A percentile compares a stretch with the other conserved stretches of the same genome.
Evolutionary conservation across 208 protist species (phyloP).

Genomic region (Crithidia bombi): DNA sequence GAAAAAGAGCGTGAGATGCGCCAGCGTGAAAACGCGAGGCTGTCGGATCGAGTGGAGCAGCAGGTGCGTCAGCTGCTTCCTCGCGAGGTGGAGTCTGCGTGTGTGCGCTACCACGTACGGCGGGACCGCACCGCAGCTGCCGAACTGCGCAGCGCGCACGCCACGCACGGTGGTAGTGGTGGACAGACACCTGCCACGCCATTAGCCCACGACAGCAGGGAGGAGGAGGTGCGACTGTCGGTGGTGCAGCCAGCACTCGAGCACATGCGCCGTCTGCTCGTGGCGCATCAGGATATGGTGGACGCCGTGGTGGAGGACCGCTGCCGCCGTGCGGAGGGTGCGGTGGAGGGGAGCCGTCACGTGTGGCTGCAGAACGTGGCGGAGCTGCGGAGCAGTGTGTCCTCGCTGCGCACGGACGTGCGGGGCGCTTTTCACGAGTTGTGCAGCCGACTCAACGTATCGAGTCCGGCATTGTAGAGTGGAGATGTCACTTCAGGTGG

Average conservation of each 20-base stretch:
- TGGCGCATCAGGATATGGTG: slow-evolving; percentile 75
- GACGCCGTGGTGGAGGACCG: slow-evolving; percentile 67
- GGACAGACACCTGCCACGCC: neutral
- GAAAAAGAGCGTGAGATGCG: slow-evolving; percentile 29
- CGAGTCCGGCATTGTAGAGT: slow-evolving; percentile 56
- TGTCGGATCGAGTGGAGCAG: slow-evolving; percentile 24
- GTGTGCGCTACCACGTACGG: slow-evolving; percentile 30
- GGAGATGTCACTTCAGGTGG: neutral
- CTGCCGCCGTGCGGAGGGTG: slow-evolving; percentile 52
- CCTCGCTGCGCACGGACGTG: slow-evolving; percentile 63
- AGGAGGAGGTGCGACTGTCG: slow-evolving; percentile 42
- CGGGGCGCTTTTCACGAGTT: slow-evolving; percentile 69
- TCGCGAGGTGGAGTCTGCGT: slow-evolving; percentile 34
- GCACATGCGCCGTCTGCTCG: slow-evolving; percentile 76
- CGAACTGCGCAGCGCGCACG: neutral
- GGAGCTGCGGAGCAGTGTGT: slow-evolving; percentile 58
- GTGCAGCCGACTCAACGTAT: slow-evolving; percentile 72
- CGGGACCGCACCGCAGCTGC: slow-evolving; percentile 27
- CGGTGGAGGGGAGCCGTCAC: slow-evolving; percentile 36
- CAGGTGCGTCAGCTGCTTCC: slow-evolving; percentile 24
- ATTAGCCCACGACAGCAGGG: neutral
- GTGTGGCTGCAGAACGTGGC: slow-evolving; percentile 58
- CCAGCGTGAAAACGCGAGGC: slow-evolving; percentile 19
- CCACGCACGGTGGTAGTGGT: neutral
- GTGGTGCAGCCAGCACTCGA: slow-evolving; percentile 65